phyloP scores from a whole-genome alignment of 345 rosid species.

The Linum trigynum region DNA sequence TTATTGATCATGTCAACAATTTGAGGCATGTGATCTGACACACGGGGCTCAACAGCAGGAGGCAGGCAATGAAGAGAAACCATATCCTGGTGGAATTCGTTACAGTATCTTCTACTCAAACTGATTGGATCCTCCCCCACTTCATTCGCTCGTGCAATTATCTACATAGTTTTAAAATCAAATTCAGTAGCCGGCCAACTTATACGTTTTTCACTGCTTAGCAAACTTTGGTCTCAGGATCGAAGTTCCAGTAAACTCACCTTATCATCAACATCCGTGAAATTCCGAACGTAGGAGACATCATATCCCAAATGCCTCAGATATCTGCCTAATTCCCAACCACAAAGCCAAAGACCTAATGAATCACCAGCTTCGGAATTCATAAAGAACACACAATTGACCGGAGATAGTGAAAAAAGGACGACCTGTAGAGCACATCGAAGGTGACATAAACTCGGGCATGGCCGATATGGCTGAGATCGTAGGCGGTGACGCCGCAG shows the following conservation, averaged over 20 bases:
- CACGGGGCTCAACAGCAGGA: constrained; percentile 81
- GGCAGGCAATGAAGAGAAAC: constrained; percentile 61
- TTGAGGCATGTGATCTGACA: constrained; percentile 87
- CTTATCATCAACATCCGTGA: constrained; percentile 99
- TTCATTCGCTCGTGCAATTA: constrained; percentile 82
- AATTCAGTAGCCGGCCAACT: constrained; percentile 37
- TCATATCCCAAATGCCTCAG: constrained; percentile 83
- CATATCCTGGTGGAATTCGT: constrained; percentile 78
- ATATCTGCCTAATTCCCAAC: constrained; percentile 72
- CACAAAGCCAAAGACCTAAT: constrained; percentile 2
- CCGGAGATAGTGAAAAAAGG: background rate
- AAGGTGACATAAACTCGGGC: constrained; percentile 92
- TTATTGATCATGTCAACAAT: constrained; percentile 78
- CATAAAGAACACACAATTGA: background rate
- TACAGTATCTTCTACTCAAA: constrained; percentile 74
- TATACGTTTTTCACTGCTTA: background rate
- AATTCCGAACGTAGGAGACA: constrained; percentile 80
- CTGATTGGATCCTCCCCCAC: constrained; percentile 82
- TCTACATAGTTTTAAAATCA: constrained; percentile 48
- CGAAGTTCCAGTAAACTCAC: constrained; percentile 23
- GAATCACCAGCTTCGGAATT: background rate
- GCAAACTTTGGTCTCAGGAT: background rate
- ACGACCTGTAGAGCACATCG: constrained; percentile 76
- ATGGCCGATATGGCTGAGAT: constrained; percentile 90
- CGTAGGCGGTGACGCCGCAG: constrained; percentile 94